Percentiles rank a stretch among this genome's conserved stretches.
Evolutionary conservation across 225 moss, liverwort and hornwort genomes (phyloP).

Genomic region (Anthoceros angustus): DNA sequence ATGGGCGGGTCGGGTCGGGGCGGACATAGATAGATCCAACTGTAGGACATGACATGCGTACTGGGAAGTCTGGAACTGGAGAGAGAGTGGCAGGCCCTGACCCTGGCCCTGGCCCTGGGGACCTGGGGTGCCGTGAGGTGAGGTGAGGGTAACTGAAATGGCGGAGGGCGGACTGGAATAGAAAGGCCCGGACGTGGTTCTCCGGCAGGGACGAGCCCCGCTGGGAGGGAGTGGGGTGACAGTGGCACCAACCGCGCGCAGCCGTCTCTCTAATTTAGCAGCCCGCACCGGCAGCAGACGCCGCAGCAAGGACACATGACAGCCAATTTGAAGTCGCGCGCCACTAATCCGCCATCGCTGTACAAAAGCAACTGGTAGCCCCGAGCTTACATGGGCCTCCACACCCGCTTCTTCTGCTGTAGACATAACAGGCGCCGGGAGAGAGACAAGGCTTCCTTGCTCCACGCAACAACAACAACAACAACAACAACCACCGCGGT

Average conservation of each 20-base stretch:
- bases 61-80: too few species aligned
- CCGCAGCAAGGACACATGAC: background rate
- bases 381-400: slow-evolving; percentile 2
- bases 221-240: background rate
- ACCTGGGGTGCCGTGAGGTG: too few species aligned
- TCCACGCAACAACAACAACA: too few species aligned
- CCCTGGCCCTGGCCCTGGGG: too few species aligned
- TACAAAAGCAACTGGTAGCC: background rate
- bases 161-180: background rate
- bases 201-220: background rate
- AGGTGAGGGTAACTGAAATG: background rate
- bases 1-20: background rate
- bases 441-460: background rate
- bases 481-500: too few species aligned
- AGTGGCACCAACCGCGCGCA: background rate
- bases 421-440: background rate
- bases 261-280: background rate
- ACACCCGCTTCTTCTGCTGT: background rate
- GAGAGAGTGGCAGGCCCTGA: too few species aligned
- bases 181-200: background rate
- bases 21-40: too few species aligned
- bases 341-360: background rate
- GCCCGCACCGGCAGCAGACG: background rate
- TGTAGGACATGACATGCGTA: too few species aligned
- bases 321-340: too few species aligned